Base-by-base conservation (phyloP, 1,284 basidiomycete genomes). In the Ceratobasidium sp. region DNA sequence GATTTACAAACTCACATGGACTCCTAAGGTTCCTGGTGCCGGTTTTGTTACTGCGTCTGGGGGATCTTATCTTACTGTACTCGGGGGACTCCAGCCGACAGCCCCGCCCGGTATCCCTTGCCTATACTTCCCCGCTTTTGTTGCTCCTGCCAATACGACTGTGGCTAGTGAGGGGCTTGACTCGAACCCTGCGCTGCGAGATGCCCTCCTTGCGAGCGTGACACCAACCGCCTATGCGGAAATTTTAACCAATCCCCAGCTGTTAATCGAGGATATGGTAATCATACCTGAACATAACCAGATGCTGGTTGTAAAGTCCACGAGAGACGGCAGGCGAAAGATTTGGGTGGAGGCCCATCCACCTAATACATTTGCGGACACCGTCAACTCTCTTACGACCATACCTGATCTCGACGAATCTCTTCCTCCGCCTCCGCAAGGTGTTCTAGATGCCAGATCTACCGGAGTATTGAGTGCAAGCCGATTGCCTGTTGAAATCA, bases 1-100 rank as follows among this genome's bases (percentile, higher is more conserved):
- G 0, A 88, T 98, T 50, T 96, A 93, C 83, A 94, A 93, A 77
- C 82, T 97, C 4, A 81, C 89, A 0, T 97, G 95, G 95, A 90
- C 88, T 1, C 50, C 35, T 35, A 68, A 58, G 56, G 40, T 52
- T 35, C 47, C 49, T 34, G 65, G 31, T 17, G 38, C 49, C 53
- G 32, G 12, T 45, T 42, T 15, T 27, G 8, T n/a, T 27, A 27
- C 27, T 35, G n/a, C 53, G 7, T 15, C 60, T 29, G 52, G 52
- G 15, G 85, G 87, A 52, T 92, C 91, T 0, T 81, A 87, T 1
- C 79, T 98, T 12, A 84, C 91, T 0, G 82, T 96, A 6, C 82
- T 98, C 15, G 94, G 94, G 17, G 94, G 94, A 0, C 81, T 88
- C 45, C 77, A 82, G 29, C 75, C 79, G 0, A 81, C 80, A 43